Base-by-base conservation (phyloP, 2,329 filamentous ascomycete genomes). In the Leptographium radiaticola region DNA sequence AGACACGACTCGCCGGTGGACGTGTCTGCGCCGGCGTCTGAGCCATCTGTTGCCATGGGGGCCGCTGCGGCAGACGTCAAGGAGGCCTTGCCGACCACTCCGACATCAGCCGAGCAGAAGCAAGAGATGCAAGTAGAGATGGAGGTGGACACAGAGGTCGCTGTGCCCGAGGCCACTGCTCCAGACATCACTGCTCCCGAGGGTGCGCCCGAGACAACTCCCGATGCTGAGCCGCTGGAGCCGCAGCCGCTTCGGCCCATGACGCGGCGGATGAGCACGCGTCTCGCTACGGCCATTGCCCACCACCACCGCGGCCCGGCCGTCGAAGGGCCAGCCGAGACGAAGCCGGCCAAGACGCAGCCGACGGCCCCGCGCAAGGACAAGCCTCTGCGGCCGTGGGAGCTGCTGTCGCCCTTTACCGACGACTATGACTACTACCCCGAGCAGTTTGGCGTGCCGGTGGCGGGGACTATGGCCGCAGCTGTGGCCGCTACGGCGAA, bases 361-460 rank as follows among this genome's bases (percentile, higher is more conserved):
- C 31, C 45, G 4, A 30, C n/a, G 15, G 12, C 11, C 16, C 13
- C 7, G 16, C 33, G 31, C n/a, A 49, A 53, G 45, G 25, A 38
- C 42, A 51, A 18, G n/a, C 46, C 38, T n/a, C n/a, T 30, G 13
- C 40, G 52, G 51, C 56, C 57, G 1, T 61, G 60, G 58, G 55
- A 58, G 16, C 33, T 34, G 1, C 51, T 62, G 10, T 59, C 57
- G 15, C 59, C 60, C 2, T 62, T 58, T 36, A 48, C 55, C 20
- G 18, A 42, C 15, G 58, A 55, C 16, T 11, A 15, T 25, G 16
- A 54, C 8, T 53, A 47, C 30, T 61, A 59, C 30, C 60, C 60
- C 1, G 59, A 62, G 51, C 53, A 56, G 45, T 55, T 57, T n/a
- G 53, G 57, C 47, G 51, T 55, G 33, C 54, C 55, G 6, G 45